These are phyloP conservation scores for Arthrobotrys entomopaga DNA, from an alignment of 2,329 filamentous ascomycete species.

Conservation along the genomic window DNA sequence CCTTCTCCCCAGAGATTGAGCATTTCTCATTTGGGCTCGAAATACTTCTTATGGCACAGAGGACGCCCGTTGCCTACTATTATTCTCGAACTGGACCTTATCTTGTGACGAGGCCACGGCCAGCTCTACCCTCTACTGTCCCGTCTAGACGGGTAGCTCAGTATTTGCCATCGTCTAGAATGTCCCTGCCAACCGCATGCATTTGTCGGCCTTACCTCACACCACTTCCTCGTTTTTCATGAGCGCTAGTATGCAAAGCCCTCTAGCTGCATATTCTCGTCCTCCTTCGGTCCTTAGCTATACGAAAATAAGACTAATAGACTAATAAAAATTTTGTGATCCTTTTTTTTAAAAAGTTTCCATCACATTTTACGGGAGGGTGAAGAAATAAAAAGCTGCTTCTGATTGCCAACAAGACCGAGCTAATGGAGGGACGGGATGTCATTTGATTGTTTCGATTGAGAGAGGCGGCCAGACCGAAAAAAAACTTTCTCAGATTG, in stretches of 20 bases:
- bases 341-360: constrained; percentile 9
- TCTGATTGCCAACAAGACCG: no score
- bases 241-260: constrained; percentile 40
- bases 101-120: constrained; percentile 28
- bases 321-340: constrained; percentile 19
- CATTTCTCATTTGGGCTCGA: neutral
- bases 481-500: no score
- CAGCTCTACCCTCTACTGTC: constrained; percentile 11
- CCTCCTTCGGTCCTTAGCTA: constrained; percentile 1
- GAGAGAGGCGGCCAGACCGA: no score
- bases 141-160: constrained; percentile 21
- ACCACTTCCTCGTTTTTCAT: constrained; percentile 25
- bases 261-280: constrained; percentile 40
- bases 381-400: no score
- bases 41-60: constrained; percentile 7
- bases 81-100: constrained; percentile 3
- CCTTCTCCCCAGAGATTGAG: no score
- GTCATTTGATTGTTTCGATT: constrained; percentile 22
- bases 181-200: constrained; percentile 28
- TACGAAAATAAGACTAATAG: neutral
- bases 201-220: constrained; percentile 22
- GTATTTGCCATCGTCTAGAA: constrained; percentile 33
- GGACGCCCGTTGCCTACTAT: constrained; percentile 18
- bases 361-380: constrained; percentile 37
- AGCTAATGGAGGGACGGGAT: no score